Percentiles rank a stretch among this genome's conserved stretches.
phyloP scores from a whole-genome alignment of 208 protist genomes.

The Naegleria gruberi region DNA sequence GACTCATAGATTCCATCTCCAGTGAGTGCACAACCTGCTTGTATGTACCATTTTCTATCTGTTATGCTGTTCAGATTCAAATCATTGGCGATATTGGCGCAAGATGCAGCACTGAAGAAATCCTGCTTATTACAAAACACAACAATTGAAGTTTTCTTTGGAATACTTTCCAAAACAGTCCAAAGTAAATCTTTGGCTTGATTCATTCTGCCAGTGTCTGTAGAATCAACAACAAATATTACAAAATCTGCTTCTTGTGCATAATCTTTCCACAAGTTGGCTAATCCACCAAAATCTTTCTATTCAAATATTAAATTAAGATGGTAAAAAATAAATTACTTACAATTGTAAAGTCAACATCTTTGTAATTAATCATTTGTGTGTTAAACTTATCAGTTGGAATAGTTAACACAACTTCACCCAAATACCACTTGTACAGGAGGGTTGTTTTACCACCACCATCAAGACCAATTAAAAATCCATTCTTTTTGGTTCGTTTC shows the following conservation, averaged over 20 bases:
- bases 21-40: conserved; percentile 1
- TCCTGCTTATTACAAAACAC: conserved; percentile 87
- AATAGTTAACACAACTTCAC: conserved; percentile 85
- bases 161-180: not conserved
- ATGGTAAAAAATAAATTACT: not conserved
- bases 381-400: conserved; percentile 83
- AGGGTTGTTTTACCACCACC: conserved; percentile 91
- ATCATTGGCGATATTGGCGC: conserved; percentile 57
- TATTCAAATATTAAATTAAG: not conserved
- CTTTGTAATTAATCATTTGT: not conserved
- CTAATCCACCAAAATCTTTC: not conserved
- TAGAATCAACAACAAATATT: conserved; percentile 84
- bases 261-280: not conserved
- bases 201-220: conserved; percentile 61
- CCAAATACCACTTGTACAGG: conserved; percentile 93
- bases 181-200: conserved; percentile 40
- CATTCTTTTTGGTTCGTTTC: no score
- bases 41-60: conserved; percentile 35
- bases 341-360: not conserved
- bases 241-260: conserved; percentile 69
- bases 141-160: conserved; percentile 61
- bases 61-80: conserved; percentile 49
- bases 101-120: conserved; percentile 62
- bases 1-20: not conserved
- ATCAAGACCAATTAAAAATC: conserved; percentile 72